A percentile compares a stretch with the other conserved stretches of the same genome.
phyloP scores from a whole-genome alignment of 257 asterid species.

The Solanum lycopersicoides region DNA sequence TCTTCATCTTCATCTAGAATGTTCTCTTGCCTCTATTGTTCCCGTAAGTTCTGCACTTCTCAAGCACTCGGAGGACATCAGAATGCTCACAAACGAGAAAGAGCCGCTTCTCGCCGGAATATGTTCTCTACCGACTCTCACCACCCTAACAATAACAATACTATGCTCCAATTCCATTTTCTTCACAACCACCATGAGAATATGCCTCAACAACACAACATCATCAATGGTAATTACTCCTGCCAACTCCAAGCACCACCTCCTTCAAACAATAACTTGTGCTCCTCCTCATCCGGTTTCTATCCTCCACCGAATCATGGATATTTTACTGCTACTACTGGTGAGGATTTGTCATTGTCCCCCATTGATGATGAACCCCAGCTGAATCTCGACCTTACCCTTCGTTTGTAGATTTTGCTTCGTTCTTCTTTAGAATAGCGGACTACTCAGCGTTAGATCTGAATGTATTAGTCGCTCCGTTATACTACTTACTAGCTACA shows the following conservation, averaged over 20 bases:
- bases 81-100: constrained; percentile 85
- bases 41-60: constrained; percentile 79
- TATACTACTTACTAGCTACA: no score
- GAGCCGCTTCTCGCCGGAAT: constrained; percentile 58
- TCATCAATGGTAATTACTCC: not conserved
- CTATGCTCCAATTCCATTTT: not conserved
- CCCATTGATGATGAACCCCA: not conserved
- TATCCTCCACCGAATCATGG: not conserved
- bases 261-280: not conserved
- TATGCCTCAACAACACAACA: not conserved
- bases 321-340: not conserved
- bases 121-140: not conserved
- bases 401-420: not conserved
- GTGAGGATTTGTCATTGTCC: not conserved
- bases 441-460: not conserved
- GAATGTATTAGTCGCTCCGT: not conserved
- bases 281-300: not conserved
- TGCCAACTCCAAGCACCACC: not conserved
- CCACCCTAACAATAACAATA: not conserved
- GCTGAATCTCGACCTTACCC: not conserved
- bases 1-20: constrained; percentile 7
- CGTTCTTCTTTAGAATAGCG: not conserved
- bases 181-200: not conserved
- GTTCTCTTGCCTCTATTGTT: constrained; percentile 83
- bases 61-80: constrained; percentile 95